Evolutionary conservation across 805 yeast genomes (phyloP).

Genomic region (Candida saitoana): DNA sequence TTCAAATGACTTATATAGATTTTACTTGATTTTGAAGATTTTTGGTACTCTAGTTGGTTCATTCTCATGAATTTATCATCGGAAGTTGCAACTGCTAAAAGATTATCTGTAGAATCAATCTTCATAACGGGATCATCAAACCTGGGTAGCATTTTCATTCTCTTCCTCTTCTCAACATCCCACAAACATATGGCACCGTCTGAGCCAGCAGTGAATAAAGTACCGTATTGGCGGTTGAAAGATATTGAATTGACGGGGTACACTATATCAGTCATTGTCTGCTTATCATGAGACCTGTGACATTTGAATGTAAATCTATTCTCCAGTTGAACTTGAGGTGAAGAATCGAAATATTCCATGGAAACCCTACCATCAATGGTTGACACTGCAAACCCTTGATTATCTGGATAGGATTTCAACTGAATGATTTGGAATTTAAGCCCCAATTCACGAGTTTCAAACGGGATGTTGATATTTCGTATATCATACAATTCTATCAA

Average conservation of each 20-base stretch:
- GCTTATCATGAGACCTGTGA: slow-evolving; percentile 48
- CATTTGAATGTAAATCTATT: slow-evolving; percentile 76
- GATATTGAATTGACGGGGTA: slow-evolving; percentile 49
- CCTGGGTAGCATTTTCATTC: slow-evolving; percentile 40
- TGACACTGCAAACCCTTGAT: slow-evolving; percentile 58
- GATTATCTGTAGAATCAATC: slow-evolving; percentile 13
- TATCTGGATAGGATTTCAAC: slow-evolving; percentile 49
- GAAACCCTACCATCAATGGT: slow-evolving; percentile 83
- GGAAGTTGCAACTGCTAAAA: slow-evolving; percentile 37
- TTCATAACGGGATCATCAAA: slow-evolving; percentile 19
- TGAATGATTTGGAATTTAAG: slow-evolving; percentile 62
- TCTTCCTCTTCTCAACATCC: slow-evolving; percentile 44
- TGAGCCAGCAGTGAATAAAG: slow-evolving; percentile 50
- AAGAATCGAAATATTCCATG: slow-evolving; percentile 59
- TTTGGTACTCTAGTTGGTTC: slow-evolving; percentile 2
- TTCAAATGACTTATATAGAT: slow-evolving; percentile 14
- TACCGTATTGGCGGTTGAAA: slow-evolving; percentile 33
- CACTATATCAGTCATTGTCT: slow-evolving; percentile 45
- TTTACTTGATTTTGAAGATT: slow-evolving; percentile 13
- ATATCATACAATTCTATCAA: slow-evolving; percentile 56
- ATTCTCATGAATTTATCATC: slow-evolving; percentile 38
- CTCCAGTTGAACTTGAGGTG: slow-evolving; percentile 34
- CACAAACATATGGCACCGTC: slow-evolving; percentile 50
- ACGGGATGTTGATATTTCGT: slow-evolving; percentile 41
- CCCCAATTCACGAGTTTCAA: slow-evolving; percentile 57